phyloP scores from a whole-genome alignment of 331 rosid genomes.

The Stylosanthes scabra region DNA sequence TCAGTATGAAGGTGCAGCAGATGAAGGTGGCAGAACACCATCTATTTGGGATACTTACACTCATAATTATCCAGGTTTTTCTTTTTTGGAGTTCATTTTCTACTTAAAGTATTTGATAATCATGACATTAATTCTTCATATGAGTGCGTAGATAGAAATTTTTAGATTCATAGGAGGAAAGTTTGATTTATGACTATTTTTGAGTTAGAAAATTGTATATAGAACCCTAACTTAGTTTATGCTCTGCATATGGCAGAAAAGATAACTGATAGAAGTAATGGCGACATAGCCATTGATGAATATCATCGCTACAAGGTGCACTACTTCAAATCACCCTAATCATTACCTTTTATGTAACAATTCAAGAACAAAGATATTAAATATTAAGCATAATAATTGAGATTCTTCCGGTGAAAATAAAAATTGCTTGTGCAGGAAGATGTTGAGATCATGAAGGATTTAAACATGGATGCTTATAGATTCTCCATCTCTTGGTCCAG shows the following conservation, averaged over 20 bases:
- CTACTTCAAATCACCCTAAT: not conserved
- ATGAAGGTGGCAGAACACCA: slow-evolving; percentile 4
- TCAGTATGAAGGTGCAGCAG: slow-evolving; percentile 34
- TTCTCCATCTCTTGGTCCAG: slow-evolving; percentile 73
- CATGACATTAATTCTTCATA: not conserved
- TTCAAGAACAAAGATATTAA: no score
- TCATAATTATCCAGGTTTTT: slow-evolving; percentile 22
- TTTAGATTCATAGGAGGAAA: no score
- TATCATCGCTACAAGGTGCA: slow-evolving; percentile 65
- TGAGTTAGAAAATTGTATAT: no score
- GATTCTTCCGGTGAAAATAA: not conserved
- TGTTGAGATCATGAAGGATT: slow-evolving; percentile 46
- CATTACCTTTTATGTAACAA: not conserved
- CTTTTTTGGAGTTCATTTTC: no score
- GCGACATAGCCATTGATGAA: slow-evolving; percentile 52
- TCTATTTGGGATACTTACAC: slow-evolving; percentile 31
- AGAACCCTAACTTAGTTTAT: no score
- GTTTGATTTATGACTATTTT: no score
- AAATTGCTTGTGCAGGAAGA: slow-evolving; percentile 51
- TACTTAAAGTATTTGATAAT: no score
- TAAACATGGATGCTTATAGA: slow-evolving; percentile 61
- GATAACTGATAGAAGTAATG: slow-evolving; percentile 51
- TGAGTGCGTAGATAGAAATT: not conserved
- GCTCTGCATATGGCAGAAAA: slow-evolving; percentile 42
- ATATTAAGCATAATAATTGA: not conserved